phyloP scores from a whole-genome alignment of 1,284 basidiomycete genomes.

The Puccinia novopanici region DNA sequence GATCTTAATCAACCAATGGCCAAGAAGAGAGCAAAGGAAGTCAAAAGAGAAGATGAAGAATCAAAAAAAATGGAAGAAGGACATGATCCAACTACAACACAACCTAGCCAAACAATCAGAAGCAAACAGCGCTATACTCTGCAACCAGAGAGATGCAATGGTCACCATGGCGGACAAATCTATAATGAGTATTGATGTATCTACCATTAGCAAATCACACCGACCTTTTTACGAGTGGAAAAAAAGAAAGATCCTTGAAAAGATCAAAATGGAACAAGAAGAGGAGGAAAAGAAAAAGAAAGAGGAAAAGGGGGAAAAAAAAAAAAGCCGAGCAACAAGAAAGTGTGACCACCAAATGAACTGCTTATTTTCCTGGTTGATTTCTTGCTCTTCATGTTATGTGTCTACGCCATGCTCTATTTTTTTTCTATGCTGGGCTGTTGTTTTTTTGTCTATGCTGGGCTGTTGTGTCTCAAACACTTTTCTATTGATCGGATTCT shows the following conservation, averaged over 20 bases:
- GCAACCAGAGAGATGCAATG: background rate
- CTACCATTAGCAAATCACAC: background rate
- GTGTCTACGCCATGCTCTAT: no score
- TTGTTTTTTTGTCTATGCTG: no score
- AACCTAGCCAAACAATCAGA: background rate
- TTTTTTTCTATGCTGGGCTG: no score
- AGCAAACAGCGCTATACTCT: background rate
- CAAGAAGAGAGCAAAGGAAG: background rate
- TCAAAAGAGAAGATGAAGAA: background rate
- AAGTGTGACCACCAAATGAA: background rate
- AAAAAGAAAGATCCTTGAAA: conserved; percentile 5
- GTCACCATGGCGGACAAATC: background rate
- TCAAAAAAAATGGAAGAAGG: background rate
- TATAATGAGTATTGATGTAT: background rate
- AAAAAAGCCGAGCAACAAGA: background rate
- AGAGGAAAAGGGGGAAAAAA: background rate
- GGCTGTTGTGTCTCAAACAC: no score
- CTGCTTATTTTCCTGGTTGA: no score
- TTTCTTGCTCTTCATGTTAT: no score
- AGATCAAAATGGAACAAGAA: background rate
- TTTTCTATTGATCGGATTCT: no score
- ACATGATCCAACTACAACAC: background rate
- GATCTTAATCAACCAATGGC: background rate
- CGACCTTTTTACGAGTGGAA: conserved; percentile 7
- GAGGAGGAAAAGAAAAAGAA: background rate